Base-by-base conservation (phyloP, 768 basidiomycete species). In the Phylloporus arenicola region DNA sequence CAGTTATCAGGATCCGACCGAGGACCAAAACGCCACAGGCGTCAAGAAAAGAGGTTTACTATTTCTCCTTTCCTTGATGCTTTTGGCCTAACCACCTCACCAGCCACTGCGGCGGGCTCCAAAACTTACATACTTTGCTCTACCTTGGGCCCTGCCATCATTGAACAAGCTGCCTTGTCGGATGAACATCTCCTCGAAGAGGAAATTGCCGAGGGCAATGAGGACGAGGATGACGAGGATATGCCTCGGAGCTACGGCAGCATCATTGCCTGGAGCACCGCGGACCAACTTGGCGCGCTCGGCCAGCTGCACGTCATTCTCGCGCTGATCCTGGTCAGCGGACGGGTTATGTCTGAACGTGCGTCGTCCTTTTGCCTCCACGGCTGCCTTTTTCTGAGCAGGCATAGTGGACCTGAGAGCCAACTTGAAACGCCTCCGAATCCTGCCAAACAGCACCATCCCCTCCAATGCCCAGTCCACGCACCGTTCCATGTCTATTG, bases 71-170 rank as follows among this genome's bases (percentile, higher is more conserved):
- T 53, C 27, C 9, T 43, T 4, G 16, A 17, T 45, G 14, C 22
- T 1, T 12, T 17, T 4, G 2, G 33, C 19, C 34, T 40, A 11
- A 52, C 16, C 30, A 38, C 20, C 11, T 10, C 3, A 38, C 13
- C 24, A 53, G 84, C 78, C 17, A 65, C 78, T 10, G 70, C 79
- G 6, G 61, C 75, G 3, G 81, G 86, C 1, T 82, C 88, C 1
- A 92, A 89, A 61, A 81, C 82, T 6, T 98, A 87, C 63, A 87
- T 94, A 39, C 73, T 96, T 16, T 85, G 92, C 41, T 93, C 92
- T 1, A 71, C 64, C 1, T 76, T 96, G 14, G 71, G 89, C 48
- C 66, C 79, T 0, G 54, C 64, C 12, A 70, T 95, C 46, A 80
- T 93, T 45, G 78, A 80, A 48, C 70, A 75, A 27, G 82, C 88